Evolutionary conservation across 2,329 filamentous ascomycete species (phyloP).

Genomic region (Phialophora expanda): DNA sequence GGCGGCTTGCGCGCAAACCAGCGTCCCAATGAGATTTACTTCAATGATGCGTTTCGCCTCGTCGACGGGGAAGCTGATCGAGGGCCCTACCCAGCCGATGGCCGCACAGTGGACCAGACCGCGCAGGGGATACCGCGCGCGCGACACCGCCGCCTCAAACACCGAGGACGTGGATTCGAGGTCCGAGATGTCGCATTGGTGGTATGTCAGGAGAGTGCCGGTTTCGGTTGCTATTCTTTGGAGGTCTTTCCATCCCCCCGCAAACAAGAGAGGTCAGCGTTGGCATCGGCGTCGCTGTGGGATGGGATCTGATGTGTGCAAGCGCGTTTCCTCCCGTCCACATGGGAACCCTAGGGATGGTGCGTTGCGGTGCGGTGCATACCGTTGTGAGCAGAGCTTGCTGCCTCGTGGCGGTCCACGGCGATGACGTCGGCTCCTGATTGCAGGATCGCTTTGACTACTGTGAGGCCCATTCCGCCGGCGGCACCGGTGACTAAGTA

Average conservation of each 20-base stretch:
- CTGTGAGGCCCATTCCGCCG: constrained; percentile 16
- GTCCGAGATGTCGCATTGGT: constrained; percentile 19
- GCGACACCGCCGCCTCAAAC: not conserved
- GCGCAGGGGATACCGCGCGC: constrained; percentile 43
- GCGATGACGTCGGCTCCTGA: constrained; percentile 16
- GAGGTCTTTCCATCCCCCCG: not conserved
- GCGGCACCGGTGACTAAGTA: constrained; percentile 12
- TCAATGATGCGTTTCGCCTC: constrained; percentile 65
- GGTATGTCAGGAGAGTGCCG: not conserved
- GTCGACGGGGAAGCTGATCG: constrained; percentile 59
- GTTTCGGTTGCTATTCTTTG: not conserved
- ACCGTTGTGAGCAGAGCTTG: not conserved
- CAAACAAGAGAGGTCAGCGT: not conserved
- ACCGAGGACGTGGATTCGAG: constrained; percentile 1
- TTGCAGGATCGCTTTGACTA: constrained; percentile 17
- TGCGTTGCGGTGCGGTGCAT: not conserved
- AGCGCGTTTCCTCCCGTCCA: no score
- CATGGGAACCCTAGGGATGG: no score
- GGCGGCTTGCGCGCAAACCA: constrained; percentile 56
- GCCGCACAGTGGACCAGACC: constrained; percentile 28
- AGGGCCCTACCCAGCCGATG: constrained; percentile 4
- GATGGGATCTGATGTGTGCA: no score
- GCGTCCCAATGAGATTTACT: constrained; percentile 70
- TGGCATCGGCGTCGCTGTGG: not conserved
- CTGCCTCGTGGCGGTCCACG: constrained; percentile 5